phyloP scores from a whole-genome alignment of 768 basidiomycete genomes.

The Mycena albidolilacea region DNA sequence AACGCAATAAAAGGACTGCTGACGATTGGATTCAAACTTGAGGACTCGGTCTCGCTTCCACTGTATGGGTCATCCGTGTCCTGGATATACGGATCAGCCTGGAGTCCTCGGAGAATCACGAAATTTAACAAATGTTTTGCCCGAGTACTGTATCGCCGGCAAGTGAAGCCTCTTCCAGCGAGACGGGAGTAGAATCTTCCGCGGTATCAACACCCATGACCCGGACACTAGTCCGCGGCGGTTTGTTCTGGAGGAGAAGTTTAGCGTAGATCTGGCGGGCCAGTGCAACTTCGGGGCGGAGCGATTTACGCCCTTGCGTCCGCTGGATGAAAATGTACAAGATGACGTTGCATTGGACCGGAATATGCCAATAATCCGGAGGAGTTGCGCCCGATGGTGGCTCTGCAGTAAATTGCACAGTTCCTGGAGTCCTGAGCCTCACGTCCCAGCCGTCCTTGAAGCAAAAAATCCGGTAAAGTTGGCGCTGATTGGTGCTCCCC shows the following conservation, averaged over 20 bases:
- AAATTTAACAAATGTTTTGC: not conserved
- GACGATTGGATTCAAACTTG: no score
- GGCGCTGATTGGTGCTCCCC: no score
- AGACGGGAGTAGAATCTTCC: not conserved
- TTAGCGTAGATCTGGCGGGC: constrained; percentile 1
- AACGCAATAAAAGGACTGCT: no score
- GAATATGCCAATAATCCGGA: constrained; percentile 8
- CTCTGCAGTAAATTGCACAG: not conserved
- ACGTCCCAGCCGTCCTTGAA: not conserved
- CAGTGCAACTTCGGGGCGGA: not conserved
- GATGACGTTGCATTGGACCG: constrained; percentile 3
- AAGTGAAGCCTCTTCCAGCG: constrained; percentile 5
- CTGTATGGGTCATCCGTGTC: not conserved
- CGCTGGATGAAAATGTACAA: constrained; percentile 12
- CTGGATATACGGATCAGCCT: not conserved
- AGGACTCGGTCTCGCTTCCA: no score
- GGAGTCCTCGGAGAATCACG: not conserved
- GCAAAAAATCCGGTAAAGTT: constrained; percentile 5
- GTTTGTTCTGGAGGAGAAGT: not conserved
- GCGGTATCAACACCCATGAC: not conserved
- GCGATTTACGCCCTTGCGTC: not conserved
- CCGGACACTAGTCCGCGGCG: not conserved
- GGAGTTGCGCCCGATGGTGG: not conserved
- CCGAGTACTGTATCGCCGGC: not conserved
- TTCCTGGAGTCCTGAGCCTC: not conserved